Evolutionary conservation across 73 alveolate genomes (phyloP).

Genomic region (Paramecium tetraurelia): DNA sequence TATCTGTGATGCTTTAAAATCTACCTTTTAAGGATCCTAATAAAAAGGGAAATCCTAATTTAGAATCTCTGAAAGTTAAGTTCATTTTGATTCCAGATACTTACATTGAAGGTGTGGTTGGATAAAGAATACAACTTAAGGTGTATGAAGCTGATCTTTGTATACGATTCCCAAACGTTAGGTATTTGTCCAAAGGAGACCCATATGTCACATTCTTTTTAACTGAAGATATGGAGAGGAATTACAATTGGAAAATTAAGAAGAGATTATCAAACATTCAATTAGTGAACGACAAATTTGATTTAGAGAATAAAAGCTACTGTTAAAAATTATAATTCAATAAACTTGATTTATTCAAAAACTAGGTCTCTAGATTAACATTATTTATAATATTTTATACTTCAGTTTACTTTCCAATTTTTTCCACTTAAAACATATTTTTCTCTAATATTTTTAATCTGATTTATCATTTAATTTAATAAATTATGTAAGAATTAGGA

Average conservation of each 20-base stretch:
- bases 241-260: conserved; percentile 13
- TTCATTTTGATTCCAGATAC: conserved; percentile 34
- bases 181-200: not conserved
- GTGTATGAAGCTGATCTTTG: not conserved
- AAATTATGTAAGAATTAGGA: not conserved
- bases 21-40: not conserved
- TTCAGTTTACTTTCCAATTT: too few relatives aligned
- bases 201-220: not conserved
- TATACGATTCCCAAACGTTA: not conserved
- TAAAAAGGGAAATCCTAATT: conserved; percentile 41
- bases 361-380: conserved; percentile 35
- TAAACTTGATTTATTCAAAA: not conserved
- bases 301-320: not conserved
- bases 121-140: not conserved
- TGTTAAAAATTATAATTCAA: not conserved
- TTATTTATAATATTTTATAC: too few relatives aligned
- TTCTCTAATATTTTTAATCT: too few relatives aligned
- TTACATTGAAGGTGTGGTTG: conserved; percentile 10
- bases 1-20: not conserved
- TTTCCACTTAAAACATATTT: too few relatives aligned
- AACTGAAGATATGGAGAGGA: not conserved
- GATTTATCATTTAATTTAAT: not conserved
- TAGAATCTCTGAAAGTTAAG: not conserved
- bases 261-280: not conserved
- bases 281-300: not conserved